phyloP scores from a whole-genome alignment of 2,329 filamentous ascomycete genomes.

The Neopestalotiopsis rosae region DNA sequence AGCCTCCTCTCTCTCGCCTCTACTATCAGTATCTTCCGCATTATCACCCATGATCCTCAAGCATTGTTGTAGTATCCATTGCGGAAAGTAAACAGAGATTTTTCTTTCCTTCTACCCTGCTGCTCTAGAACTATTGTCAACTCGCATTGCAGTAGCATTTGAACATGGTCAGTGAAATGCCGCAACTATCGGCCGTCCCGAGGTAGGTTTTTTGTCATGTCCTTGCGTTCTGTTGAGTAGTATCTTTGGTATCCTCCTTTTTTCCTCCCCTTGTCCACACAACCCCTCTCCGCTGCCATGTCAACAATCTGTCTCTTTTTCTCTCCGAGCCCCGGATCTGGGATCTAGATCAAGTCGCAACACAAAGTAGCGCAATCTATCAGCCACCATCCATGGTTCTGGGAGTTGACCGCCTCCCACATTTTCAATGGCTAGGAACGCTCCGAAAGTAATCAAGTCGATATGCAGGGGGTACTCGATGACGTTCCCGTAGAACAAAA shows the following conservation, averaged over 20 bases:
- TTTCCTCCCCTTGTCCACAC: too few species aligned
- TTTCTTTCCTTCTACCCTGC: background rate
- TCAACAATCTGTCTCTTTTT: too few species aligned
- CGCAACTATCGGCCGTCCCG: background rate
- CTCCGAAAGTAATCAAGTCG: background rate
- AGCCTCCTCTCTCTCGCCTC: background rate
- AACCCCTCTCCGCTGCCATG: background rate
- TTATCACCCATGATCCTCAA: background rate
- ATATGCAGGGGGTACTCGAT: slow-evolving; percentile 19
- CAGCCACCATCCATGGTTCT: slow-evolving; percentile 7
- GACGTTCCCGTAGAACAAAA: background rate
- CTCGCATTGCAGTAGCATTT: background rate
- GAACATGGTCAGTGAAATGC: background rate
- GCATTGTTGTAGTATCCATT: background rate
- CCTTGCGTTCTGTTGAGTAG: background rate
- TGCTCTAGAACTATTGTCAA: background rate
- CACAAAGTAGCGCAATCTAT: background rate
- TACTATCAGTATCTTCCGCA: background rate
- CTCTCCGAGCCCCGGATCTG: background rate
- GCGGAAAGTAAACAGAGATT: background rate
- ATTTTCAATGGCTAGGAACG: slow-evolving; percentile 20
- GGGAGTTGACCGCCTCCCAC: background rate
- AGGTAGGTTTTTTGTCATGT: background rate
- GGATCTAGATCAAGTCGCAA: background rate
- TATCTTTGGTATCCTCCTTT: background rate